Base-by-base conservation (phyloP, 225 moss, liverwort and hornwort genomes). In the Neckera pumila region DNA sequence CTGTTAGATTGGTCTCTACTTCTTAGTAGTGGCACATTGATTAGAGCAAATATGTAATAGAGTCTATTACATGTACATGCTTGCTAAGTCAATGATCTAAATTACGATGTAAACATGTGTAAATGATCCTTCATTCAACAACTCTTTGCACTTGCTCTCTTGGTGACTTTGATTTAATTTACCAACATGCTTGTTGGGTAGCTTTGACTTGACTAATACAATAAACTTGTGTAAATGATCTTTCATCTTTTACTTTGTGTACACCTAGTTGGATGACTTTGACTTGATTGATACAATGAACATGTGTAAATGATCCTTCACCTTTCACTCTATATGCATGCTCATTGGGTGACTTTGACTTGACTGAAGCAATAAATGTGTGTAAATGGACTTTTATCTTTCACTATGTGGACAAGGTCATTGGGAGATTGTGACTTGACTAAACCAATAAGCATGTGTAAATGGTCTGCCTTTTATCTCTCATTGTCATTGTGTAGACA, bases 151-250 rank as follows among this genome's bases (percentile, higher is more conserved):
- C 9, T 42, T 0, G 0, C 27, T 71, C 7, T 12, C 4, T 23
- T 7, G 13, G 4, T 69, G 22, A 38, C 36, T 66, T 66, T 66
- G 36, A 66, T 17, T 66, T 36, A 36, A 67, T 4, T 36, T 34
- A 65, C n/a, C 2, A 0, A n/a, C 21, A 11, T 1, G 6, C 34
- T 17, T 0, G 0, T 65, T 65, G 5, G 34, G 1, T 66, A 3
- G 20, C 20, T 36, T 65, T 65, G 36, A 36, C 6, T 67, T 67
- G 13, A 7, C 0, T 7, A 6, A 38, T 38, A 13, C 0, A 3
- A 38, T 38, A 38, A 38, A 8, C 23, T 4, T 13, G 13, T 23
- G 8, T 38, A 69, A 69, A 23, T 69, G 38, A 69, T 11, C 12
- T 13, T 22, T 38, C 23, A 38, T 38, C n/a, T 12, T 23, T 25